Conservation (phyloP, 306 rosid genomes). For the Dalbergia oliveri region DNA sequence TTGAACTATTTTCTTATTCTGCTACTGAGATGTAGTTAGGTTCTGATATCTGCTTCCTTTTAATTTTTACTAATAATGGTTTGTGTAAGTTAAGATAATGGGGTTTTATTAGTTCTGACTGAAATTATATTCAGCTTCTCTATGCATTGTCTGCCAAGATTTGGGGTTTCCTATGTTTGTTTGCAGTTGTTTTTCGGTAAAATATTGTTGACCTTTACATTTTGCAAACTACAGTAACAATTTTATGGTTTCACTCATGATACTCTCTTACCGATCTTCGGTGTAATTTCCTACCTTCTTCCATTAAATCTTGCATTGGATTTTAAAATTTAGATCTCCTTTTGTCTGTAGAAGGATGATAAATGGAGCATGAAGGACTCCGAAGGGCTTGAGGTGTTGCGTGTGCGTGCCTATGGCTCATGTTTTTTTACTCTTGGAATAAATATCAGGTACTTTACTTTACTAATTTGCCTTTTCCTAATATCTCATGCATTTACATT, state of each 20-base stretch:
- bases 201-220: slow-evolving; percentile 11
- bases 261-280: neutral
- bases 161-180: slow-evolving; percentile 17
- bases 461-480: slow-evolving; percentile 10
- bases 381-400: slow-evolving; percentile 83
- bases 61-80: neutral
- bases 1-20: slow-evolving; percentile 8
- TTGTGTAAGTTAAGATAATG: neutral
- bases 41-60: neutral
- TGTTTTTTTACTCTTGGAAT: slow-evolving; percentile 88
- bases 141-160: slow-evolving; percentile 35
- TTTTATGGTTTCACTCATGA: slow-evolving; percentile 31
- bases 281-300: slow-evolving; percentile 24
- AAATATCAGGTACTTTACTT: slow-evolving; percentile 77
- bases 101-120: slow-evolving; percentile 6
- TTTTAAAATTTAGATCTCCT: slow-evolving; percentile 42
- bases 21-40: slow-evolving; percentile 19
- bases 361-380: slow-evolving; percentile 58
- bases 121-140: neutral
- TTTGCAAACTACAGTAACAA: slow-evolving; percentile 20
- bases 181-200: neutral
- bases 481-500: slow-evolving; percentile 26
- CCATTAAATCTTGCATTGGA: slow-evolving; percentile 28
- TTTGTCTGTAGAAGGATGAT: slow-evolving; percentile 68
- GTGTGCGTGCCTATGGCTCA: slow-evolving; percentile 91